Base-by-base conservation (phyloP, 345 rosid genomes). In the Heritiera fomes region DNA sequence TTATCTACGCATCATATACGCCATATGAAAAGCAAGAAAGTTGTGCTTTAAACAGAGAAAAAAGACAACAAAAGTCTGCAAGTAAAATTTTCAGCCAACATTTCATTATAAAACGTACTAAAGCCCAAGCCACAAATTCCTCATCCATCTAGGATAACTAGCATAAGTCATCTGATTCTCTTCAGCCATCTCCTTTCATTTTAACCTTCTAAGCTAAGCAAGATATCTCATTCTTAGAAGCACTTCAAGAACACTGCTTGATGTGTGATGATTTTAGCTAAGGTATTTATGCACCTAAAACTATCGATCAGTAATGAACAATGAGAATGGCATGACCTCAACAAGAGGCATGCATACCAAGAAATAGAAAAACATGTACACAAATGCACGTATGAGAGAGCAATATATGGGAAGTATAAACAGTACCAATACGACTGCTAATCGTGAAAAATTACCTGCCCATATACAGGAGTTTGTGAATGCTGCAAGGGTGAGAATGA, bases 391-490 rank as follows among this genome's bases (percentile, higher is more conserved):
- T 10, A 0, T 28, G 53, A 49, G 18, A 15, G 7, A 32, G 34
- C 75, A 50, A 0, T 4, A 40, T 41, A 74, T 20, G 14, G 17
- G 67, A 59, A 74, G 20, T 28, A 74, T 41, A 20, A 66, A 40
- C 49, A 66, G 13, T 40, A 66, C 1, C 20, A 38, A 1, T 32
- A 59, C 3, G 17, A 74, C 67, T 4, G 1, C 38, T 58, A 23
- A 38, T 77, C 40, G 14, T 34, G 75, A 43, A 76, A 84, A 77
- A 65, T 38, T 89, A 94, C 98, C 95, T 88, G 91, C 75, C 84
- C 86, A 80, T 70, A 82, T 74, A 80, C 32, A 52, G 92, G 86
- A 86, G 89, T 77, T 82, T 79, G 86, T 38, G 80, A 80, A 76
- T 85, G 89, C 83, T 79, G 86, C 59, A 89, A 80, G 49, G 91